A percentile compares a stretch with the other conserved stretches of the same genome.
These are phyloP conservation scores for Candida odintsovae DNA, from an alignment of 805 yeast genomes.

Conservation along the genomic window DNA sequence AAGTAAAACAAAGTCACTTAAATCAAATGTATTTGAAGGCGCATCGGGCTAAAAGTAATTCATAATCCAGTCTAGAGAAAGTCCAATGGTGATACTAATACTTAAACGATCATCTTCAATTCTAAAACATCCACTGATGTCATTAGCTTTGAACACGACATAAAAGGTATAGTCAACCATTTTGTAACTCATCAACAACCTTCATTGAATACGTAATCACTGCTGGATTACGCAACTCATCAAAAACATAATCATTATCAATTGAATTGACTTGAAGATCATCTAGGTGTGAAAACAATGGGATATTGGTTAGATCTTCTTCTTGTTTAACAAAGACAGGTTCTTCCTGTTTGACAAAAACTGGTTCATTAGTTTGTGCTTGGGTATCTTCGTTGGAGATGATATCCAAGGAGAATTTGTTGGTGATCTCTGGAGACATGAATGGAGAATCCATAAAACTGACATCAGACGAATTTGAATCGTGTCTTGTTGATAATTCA, in stretches of 20 bases:
- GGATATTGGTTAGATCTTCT: constrained; percentile 1
- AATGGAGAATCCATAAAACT: constrained; percentile 2
- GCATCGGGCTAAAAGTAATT: constrained; percentile 24
- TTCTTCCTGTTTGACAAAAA: constrained; percentile 10
- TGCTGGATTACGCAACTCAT: constrained; percentile 42
- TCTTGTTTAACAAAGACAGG: constrained; percentile 12
- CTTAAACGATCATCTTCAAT: constrained; percentile 7
- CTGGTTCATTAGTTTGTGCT: not conserved
- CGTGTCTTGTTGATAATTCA: constrained; percentile 11
- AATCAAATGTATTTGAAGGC: constrained; percentile 27
- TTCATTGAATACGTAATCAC: constrained; percentile 28
- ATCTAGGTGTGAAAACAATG: constrained; percentile 9
- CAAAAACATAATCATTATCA: constrained; percentile 31
- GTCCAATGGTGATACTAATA: not conserved
- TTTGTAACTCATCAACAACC: not conserved
- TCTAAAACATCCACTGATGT: constrained; percentile 3
- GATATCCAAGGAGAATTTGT: constrained; percentile 23
- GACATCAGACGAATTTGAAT: constrained; percentile 6
- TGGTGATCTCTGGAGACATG: constrained; percentile 11
- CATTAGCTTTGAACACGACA: constrained; percentile 2
- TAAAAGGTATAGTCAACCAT: not conserved
- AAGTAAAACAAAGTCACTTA: constrained; percentile 26
- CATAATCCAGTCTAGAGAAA: not conserved
- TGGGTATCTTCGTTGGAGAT: constrained; percentile 4
- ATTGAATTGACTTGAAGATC: constrained; percentile 17